These are phyloP conservation scores for Neofusicoccum cordaticola DNA, from an alignment of 2,329 filamentous ascomycete genomes.

Conservation along the genomic window DNA sequence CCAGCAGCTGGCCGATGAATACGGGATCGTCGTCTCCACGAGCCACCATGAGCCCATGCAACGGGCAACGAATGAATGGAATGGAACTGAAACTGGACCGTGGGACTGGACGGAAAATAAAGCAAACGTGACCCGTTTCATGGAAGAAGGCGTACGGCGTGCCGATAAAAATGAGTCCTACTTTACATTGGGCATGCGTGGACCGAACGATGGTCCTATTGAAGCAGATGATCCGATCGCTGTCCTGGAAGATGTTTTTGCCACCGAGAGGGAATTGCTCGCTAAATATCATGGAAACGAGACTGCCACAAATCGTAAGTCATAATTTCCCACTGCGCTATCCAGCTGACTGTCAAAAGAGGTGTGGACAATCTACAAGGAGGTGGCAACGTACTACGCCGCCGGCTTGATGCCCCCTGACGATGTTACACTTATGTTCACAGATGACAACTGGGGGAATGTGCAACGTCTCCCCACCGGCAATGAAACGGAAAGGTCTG, in stretches of 20 bases:
- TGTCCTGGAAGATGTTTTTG: slow-evolving; percentile 16
- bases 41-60: slow-evolving; percentile 25
- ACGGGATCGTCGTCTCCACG: slow-evolving; percentile 23
- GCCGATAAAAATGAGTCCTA: slow-evolving; percentile 19
- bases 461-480: slow-evolving; percentile 21
- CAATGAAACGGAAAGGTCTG: slow-evolving; percentile 20
- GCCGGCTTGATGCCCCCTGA: slow-evolving; percentile 21
- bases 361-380: slow-evolving; percentile 25
- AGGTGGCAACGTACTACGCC: slow-evolving; percentile 23
- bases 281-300: slow-evolving; percentile 5
- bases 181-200: slow-evolving; percentile 22
- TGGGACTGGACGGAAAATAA: slow-evolving; percentile 22
- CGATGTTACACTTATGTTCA: slow-evolving; percentile 23
- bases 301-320: neutral
- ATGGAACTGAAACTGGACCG: slow-evolving; percentile 1
- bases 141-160: slow-evolving; percentile 19
- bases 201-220: slow-evolving; percentile 18
- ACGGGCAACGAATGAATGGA: slow-evolving; percentile 23
- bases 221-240: slow-evolving; percentile 15
- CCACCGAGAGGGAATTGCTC: slow-evolving; percentile 15
- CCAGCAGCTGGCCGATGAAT: slow-evolving; percentile 21
- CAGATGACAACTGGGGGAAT: slow-evolving; percentile 24
- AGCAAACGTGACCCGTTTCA: slow-evolving; percentile 21
- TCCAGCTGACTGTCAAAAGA: neutral
- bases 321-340: too few species aligned